Base-by-base conservation (phyloP, 2,329 filamentous ascomycete genomes). In the Pseudogymnoascus sp. region DNA sequence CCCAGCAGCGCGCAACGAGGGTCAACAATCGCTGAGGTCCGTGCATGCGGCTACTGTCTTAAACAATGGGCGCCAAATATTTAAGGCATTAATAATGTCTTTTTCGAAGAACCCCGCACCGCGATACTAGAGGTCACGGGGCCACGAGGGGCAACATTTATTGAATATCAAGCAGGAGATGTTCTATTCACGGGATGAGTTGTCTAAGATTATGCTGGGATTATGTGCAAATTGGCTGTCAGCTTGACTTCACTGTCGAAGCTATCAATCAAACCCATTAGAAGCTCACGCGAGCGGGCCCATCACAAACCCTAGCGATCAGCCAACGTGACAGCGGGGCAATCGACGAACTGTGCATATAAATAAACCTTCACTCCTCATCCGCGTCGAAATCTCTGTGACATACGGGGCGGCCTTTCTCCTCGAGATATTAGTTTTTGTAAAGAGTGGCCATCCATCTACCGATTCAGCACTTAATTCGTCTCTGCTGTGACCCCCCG, bases 261-360 rank as follows among this genome's bases (percentile, higher is more conserved):
- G 47, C 9, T 33, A 33, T 20, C 47, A 33, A 53, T 20, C 47
- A 33, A 53, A 33, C 28, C n/a, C 15, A 18, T 7, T 53, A 53
- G 47, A 30, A 53, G 15, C 47, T 53, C 47, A 53, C 47, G 25
- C 47, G 47, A 53, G 47, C 28, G 47, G n/a, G 47, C 28, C 28
- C 11, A 53, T 53, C 47, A 53, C 28, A 53, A 53, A 33, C 47
- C 47, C 28, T 53, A 53, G 47, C 9, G 47, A 53, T 53, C 28
- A 33, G 12, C 28, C 28, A 53, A 53, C 28, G 47, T 53, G 47
- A 53, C 47, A 53, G 28, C 47, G 28, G 25, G 47, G 47, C 47
- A 53, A 33, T 33, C 47, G 28, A 18, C 47, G n/a, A 33, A 33
- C 25, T 18, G 25, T 33, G 25, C 28, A 53, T 53, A 53, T 53